A percentile compares a stretch with the other conserved stretches of the same genome.
These are phyloP conservation scores for Cerioporus squamosus DNA, from an alignment of 1,284 basidiomycete genomes.

Conservation along the genomic window DNA sequence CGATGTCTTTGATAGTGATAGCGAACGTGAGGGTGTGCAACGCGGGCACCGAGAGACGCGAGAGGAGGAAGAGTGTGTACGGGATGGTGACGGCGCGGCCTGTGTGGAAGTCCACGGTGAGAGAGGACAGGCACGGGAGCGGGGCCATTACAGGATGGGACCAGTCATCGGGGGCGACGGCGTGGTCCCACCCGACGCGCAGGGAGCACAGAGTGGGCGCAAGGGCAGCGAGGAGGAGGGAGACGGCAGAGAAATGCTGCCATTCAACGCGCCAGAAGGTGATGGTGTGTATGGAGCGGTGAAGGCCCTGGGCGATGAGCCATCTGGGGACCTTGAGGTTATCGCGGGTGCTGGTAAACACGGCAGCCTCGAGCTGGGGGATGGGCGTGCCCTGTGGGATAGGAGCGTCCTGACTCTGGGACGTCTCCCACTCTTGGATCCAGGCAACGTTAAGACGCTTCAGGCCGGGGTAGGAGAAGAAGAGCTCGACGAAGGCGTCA, in stretches of 20 bases:
- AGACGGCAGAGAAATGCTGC: conserved; percentile 10
- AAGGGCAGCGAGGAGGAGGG: conserved; percentile 9
- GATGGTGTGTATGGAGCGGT: conserved; percentile 14
- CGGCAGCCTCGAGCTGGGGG: conserved; percentile 15
- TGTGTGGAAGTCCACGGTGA: conserved; percentile 23
- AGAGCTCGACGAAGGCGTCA: conserved; percentile 19
- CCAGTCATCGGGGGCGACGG: conserved; percentile 6
- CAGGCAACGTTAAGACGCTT: conserved; percentile 19
- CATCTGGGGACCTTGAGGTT: conserved; percentile 22
- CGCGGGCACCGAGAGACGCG: conserved; percentile 15
- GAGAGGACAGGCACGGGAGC: conserved; percentile 11
- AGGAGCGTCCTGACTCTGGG: not conserved
- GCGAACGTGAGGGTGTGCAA: conserved; percentile 17
- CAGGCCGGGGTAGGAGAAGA: conserved; percentile 13
- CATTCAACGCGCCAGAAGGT: conserved; percentile 16
- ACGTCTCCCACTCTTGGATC: conserved; percentile 22
- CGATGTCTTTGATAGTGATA: too few relatives aligned
- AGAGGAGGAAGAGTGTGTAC: conserved; percentile 19
- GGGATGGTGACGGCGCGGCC: conserved; percentile 17
- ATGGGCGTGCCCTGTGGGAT: not conserved
- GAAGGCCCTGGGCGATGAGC: conserved; percentile 15
- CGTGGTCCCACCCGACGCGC: conserved; percentile 16
- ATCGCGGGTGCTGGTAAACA: conserved; percentile 20
- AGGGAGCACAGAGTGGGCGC: conserved; percentile 14
- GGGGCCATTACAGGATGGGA: conserved; percentile 7